Evolutionary conservation across 345 rosid species (phyloP).

Genomic region (Balakata baccata): DNA sequence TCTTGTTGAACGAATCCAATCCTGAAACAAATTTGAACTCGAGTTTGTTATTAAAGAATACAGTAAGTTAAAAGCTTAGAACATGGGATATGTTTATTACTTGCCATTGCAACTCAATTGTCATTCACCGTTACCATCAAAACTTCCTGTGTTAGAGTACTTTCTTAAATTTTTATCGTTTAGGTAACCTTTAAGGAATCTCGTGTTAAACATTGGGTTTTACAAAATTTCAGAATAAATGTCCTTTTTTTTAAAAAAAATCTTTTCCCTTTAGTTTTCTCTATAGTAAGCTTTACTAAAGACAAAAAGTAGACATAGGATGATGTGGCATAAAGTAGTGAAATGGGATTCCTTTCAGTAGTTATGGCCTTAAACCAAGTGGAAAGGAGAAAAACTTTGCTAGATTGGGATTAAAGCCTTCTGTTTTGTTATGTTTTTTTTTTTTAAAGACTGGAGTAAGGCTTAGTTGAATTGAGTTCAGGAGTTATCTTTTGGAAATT

Average conservation of each 20-base stretch:
- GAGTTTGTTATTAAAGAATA: slow-evolving; percentile 30
- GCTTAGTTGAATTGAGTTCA: too few species aligned
- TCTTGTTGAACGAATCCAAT: slow-evolving; percentile 29
- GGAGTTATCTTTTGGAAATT: too few species aligned
- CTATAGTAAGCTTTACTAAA: neutral
- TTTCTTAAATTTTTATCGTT: neutral
- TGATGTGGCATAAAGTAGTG: neutral
- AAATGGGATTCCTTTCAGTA: neutral
- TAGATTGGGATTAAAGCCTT: neutral
- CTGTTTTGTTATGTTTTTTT: too few species aligned
- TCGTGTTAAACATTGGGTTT: neutral
- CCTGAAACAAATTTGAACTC: slow-evolving; percentile 28
- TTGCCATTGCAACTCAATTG: neutral
- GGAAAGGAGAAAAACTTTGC: neutral
- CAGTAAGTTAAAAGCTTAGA: slow-evolving; percentile 38
- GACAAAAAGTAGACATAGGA: neutral
- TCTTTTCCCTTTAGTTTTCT: neutral
- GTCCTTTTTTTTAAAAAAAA: neutral
- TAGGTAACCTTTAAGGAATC: neutral
- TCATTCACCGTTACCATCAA: neutral
- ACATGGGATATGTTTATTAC: neutral
- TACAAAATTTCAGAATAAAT: neutral
- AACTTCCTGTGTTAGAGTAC: neutral
- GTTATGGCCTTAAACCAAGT: neutral
- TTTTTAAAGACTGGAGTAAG: too few species aligned